Base-by-base conservation (phyloP, 2,329 filamentous ascomycete species). In the Scedosporium apiospermum region DNA sequence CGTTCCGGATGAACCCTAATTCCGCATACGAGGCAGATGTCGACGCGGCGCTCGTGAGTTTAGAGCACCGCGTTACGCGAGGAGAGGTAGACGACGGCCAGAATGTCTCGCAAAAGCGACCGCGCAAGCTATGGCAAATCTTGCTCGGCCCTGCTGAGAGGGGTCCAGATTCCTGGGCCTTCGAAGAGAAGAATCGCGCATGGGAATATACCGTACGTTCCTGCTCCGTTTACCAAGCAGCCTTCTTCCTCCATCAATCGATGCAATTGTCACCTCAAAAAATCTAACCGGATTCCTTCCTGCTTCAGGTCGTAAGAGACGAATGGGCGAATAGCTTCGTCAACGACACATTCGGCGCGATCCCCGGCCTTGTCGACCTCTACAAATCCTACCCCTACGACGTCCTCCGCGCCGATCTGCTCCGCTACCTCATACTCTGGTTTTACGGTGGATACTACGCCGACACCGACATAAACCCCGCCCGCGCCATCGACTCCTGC, bases 351-450 rank as follows among this genome's bases (percentile, higher is more conserved):
- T 58, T 58, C 27, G 14, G 14, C 55, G 16, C 26, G 26, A 58
- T 58, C 27, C 55, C 55, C 55, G 55, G 34, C 55, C 26, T 58
- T 27, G 27, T 23, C 12, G 16, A 12, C 27, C 27, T 41, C 27
- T 58, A 58, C 34, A 23, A 58, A 18, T 18, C n/a, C n/a, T 58
- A 58, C 27, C 55, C 55, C 26, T 23, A 58, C 55, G 27, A 41
- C 65, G 55, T 58, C 55, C 27, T 58, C 27, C 55, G 55, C 16
- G 55, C 55, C 27, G 55, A 58, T 23, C 55, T 58, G 23, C 34
- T 58, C 27, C 55, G 55, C 27, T 58, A 58, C 30, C 55, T 58
- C 16, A 38, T 58, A 6, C 27, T 41, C 27, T 58, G 55, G 55
- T 58, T 18, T 27, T 58, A 58, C 55, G 55, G 55, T 12, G 55